These are phyloP conservation scores for Boletus rufocinnamomeus DNA, from an alignment of 768 basidiomycete genomes.

Conservation along the genomic window DNA sequence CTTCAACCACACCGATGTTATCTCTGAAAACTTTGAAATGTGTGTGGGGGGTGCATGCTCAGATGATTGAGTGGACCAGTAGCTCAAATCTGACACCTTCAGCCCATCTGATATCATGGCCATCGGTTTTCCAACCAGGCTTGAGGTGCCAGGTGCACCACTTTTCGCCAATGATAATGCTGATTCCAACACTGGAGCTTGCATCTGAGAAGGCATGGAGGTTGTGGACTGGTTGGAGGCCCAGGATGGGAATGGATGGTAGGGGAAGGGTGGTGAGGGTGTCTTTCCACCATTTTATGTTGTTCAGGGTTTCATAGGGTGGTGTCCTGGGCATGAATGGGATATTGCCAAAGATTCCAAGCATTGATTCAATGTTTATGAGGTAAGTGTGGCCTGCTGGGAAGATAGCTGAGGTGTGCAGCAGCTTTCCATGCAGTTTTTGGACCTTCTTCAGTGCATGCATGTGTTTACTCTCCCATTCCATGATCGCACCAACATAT, in stretches of 20 bases:
- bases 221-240: background rate
- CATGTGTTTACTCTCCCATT: accelerated
- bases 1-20: too few species aligned
- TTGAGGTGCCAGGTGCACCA: too few species aligned
- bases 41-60: too few species aligned
- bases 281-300: background rate
- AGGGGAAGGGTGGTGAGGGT: background rate
- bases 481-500: background rate
- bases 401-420: constrained; percentile 34
- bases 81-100: too few species aligned
- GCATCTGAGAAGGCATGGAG: constrained; percentile 40
- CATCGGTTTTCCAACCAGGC: too few species aligned
- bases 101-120: too few species aligned
- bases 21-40: too few species aligned
- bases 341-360: constrained; percentile 28
- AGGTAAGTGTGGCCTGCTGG: constrained; percentile 27
- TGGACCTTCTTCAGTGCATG: background rate
- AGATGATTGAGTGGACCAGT: too few species aligned
- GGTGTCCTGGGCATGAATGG: constrained; percentile 32
- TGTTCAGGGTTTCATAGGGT: background rate
- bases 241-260: background rate
- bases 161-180: constrained; percentile 30
- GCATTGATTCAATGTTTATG: constrained; percentile 31
- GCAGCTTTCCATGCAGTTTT: constrained; percentile 1
- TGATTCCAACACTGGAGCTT: constrained; percentile 39